A percentile compares a stretch with the other conserved stretches of the same genome.
These are phyloP conservation scores for Trichoderma sp. DNA, from an alignment of 2,329 filamentous ascomycete species.

Conservation along the genomic window DNA sequence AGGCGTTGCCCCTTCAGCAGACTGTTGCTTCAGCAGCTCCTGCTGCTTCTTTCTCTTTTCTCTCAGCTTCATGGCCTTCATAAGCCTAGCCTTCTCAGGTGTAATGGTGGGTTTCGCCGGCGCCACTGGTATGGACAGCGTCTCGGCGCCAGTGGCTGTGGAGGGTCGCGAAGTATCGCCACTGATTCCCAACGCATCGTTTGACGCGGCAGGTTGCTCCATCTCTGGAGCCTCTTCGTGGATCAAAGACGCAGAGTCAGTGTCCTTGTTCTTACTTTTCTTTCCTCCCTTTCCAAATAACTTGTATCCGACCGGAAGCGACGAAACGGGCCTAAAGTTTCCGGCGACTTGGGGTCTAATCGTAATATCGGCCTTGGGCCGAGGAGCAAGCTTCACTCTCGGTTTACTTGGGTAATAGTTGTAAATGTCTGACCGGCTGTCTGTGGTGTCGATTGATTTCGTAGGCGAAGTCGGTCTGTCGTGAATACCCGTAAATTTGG, in stretches of 20 bases:
- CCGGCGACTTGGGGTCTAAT: slow-evolving; percentile 65
- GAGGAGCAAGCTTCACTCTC: slow-evolving; percentile 87
- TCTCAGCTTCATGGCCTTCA: slow-evolving; percentile 90
- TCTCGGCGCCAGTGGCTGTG: slow-evolving; percentile 52
- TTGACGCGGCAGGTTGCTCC: slow-evolving; percentile 43
- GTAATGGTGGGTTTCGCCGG: slow-evolving; percentile 63
- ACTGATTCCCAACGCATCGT: slow-evolving; percentile 37
- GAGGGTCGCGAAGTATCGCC: slow-evolving; percentile 42
- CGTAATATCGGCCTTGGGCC: slow-evolving; percentile 72
- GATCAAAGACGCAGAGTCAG: slow-evolving; percentile 34
- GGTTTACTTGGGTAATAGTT: slow-evolving; percentile 63
- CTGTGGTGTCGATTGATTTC: slow-evolving; percentile 50
- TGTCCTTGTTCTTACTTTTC: slow-evolving; percentile 45
- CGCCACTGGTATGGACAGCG: slow-evolving; percentile 45
- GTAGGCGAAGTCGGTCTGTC: slow-evolving; percentile 51
- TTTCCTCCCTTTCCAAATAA: slow-evolving; percentile 63
- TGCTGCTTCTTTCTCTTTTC: slow-evolving; percentile 69
- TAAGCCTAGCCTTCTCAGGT: slow-evolving; percentile 86
- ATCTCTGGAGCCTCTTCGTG: slow-evolving; percentile 45
- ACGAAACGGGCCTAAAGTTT: slow-evolving; percentile 72
- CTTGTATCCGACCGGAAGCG: slow-evolving; percentile 80
- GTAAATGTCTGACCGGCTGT: slow-evolving; percentile 56
- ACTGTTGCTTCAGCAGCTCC: background rate
- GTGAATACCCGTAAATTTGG: slow-evolving; percentile 55
- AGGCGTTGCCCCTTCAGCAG: slow-evolving; percentile 6